Percentiles rank a stretch among this genome's conserved stretches.
phyloP scores from a whole-genome alignment of 768 basidiomycete species.

The Daedalea quercina region DNA sequence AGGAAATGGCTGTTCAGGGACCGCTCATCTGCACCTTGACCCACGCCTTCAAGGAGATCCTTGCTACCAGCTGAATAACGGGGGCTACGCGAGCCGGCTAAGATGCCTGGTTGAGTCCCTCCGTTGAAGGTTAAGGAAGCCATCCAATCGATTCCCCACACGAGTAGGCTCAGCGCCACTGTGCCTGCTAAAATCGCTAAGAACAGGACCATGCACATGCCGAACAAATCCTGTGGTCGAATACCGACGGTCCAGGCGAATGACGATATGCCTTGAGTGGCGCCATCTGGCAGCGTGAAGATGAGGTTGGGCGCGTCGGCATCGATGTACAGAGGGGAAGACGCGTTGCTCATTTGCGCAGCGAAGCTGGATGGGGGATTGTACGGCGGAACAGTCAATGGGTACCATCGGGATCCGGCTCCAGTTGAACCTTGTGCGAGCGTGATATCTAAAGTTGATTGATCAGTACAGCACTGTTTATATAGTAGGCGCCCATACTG shows the following conservation, averaged over 20 bases:
- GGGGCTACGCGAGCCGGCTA: constrained; percentile 30
- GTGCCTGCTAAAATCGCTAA: constrained; percentile 69
- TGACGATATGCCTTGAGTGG: constrained; percentile 65
- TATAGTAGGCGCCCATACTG: constrained; percentile 38
- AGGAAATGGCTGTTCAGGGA: constrained; percentile 38
- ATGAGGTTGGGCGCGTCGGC: constrained; percentile 59
- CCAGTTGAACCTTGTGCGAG: constrained; percentile 42
- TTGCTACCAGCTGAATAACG: constrained; percentile 41
- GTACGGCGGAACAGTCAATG: constrained; percentile 49
- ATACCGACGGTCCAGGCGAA: constrained; percentile 85
- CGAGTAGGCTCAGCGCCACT: constrained; percentile 57
- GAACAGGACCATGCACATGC: constrained; percentile 78
- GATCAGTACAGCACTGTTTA: constrained; percentile 9
- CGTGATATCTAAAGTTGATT: constrained; percentile 56
- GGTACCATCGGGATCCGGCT: constrained; percentile 54
- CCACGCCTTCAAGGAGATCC: constrained; percentile 38
- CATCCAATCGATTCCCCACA: constrained; percentile 69
- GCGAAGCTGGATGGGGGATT: constrained; percentile 65
- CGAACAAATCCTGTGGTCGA: constrained; percentile 75
- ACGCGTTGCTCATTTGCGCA: constrained; percentile 62
- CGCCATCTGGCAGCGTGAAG: constrained; percentile 59
- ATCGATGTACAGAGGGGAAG: constrained; percentile 77
- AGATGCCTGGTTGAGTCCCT: constrained; percentile 23
- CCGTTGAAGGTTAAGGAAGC: constrained; percentile 28
- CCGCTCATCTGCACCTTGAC: constrained; percentile 36